A percentile compares a stretch with the other conserved stretches of the same genome.
Evolutionary conservation across 192 early-diverging fungal genomes (phyloP).

Genomic region (Obelidium mucronatum): DNA sequence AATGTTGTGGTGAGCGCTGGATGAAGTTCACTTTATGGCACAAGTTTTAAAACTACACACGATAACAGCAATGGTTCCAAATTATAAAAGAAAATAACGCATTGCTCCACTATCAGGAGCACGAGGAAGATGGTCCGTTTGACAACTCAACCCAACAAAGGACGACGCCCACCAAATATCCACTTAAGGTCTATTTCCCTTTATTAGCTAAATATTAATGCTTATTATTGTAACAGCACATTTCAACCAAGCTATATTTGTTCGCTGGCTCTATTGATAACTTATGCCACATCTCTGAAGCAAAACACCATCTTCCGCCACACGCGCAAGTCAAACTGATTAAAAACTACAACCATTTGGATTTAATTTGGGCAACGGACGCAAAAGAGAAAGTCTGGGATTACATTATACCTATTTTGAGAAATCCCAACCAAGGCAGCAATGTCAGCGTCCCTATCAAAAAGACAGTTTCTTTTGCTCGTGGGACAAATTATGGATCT

Average conservation of each 20-base stretch:
- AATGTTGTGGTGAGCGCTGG: conserved; percentile 71
- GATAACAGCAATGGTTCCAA: conserved; percentile 67
- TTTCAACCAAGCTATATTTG: neutral
- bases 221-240: neutral
- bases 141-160: neutral
- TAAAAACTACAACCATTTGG: conserved; percentile 26
- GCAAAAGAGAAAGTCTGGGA: conserved; percentile 11
- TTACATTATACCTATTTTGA: neutral
- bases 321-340: conserved; percentile 2
- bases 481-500: neutral
- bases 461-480: conserved; percentile 17
- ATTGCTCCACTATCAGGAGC: neutral
- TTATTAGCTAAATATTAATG: neutral
- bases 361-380: conserved; percentile 27
- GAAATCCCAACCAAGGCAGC: neutral
- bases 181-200: neutral
- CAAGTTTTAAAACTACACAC: conserved; percentile 88
- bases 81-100: conserved; percentile 23
- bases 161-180: conserved; percentile 4
- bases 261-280: conserved; percentile 12
- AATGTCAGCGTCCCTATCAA: neutral
- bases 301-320: conserved; percentile 4
- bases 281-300: conserved; percentile 7
- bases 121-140: neutral
- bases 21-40: conserved; percentile 84